Evolutionary conservation across 257 asterid species (phyloP).

Genomic region (Coffea eugenioides): DNA sequence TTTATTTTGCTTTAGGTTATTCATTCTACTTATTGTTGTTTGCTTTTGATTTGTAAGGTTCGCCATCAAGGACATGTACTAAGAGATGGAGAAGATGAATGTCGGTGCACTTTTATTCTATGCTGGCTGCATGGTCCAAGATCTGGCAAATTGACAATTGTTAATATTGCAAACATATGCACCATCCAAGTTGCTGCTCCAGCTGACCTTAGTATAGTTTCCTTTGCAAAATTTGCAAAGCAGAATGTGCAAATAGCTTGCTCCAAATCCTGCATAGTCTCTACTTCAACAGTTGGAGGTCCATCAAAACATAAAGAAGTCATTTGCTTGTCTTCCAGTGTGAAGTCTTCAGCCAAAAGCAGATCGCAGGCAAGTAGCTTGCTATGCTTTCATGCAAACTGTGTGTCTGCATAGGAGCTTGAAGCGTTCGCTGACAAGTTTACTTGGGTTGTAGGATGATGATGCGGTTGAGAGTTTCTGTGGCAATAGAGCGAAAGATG

Average conservation of each 20-base stretch:
- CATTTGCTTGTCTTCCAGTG: conserved; percentile 2
- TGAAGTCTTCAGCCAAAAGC: background rate
- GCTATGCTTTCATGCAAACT: background rate
- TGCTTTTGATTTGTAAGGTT: conserved; percentile 34
- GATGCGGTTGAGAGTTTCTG: background rate
- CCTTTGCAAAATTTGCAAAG: conserved; percentile 40
- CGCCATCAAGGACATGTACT: conserved; percentile 35
- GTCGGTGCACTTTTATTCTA: conserved; percentile 52
- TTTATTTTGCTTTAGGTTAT: background rate
- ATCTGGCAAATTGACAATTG: conserved; percentile 31
- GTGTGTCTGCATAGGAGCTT: background rate
- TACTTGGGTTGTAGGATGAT: background rate
- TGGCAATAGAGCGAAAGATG: background rate
- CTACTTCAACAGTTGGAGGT: conserved; percentile 11
- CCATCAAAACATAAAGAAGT: conserved; percentile 7
- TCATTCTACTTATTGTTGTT: background rate
- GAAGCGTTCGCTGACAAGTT: background rate
- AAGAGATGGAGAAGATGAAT: conserved; percentile 47
- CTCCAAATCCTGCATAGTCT: background rate
- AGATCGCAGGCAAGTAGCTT: conserved; percentile 17
- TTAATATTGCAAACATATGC: conserved; percentile 40
- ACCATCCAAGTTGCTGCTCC: conserved; percentile 13
- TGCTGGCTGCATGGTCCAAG: conserved; percentile 57
- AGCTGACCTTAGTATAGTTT: conserved; percentile 37
- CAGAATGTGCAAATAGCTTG: conserved; percentile 25